A percentile compares a stretch with the other conserved stretches of the same genome.
phyloP scores from a whole-genome alignment of 164 flowering plant genomes.

The Umbellularia californica region DNA sequence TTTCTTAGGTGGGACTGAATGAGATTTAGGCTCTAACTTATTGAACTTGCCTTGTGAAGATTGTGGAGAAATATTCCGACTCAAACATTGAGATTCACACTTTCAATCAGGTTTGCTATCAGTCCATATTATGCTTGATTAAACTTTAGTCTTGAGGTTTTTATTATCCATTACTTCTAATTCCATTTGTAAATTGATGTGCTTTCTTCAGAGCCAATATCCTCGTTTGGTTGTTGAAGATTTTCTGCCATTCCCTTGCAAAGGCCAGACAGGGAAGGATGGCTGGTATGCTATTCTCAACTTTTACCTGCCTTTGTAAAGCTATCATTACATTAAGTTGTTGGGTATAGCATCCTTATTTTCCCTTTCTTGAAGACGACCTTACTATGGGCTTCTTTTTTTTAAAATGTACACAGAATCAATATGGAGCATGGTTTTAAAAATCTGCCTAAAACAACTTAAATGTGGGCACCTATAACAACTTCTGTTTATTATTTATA shows the following conservation, averaged over 20 bases:
- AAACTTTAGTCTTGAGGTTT: background rate
- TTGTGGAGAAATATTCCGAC: conserved; percentile 76
- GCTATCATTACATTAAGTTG: background rate
- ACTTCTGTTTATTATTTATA: no score
- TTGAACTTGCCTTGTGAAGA: conserved; percentile 37
- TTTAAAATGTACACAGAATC: background rate
- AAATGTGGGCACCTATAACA: no score
- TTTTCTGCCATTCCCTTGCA: conserved; percentile 75
- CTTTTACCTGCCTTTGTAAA: background rate
- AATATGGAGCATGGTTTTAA: no score
- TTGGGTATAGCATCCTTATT: background rate
- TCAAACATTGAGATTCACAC: conserved; percentile 86
- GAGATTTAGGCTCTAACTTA: background rate
- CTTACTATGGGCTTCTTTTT: background rate
- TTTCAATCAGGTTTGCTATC: conserved; percentile 75
- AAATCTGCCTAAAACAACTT: no score
- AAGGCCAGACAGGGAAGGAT: conserved; percentile 78
- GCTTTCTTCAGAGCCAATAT: conserved; percentile 72
- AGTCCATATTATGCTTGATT: conserved; percentile 7
- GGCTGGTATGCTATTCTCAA: conserved; percentile 61
- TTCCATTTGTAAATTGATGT: background rate
- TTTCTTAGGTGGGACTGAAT: background rate
- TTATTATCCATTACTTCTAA: background rate
- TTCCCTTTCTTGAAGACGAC: no score
- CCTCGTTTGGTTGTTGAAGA: conserved; percentile 91